Base-by-base conservation (phyloP, 2,329 filamentous ascomycete genomes). In the Trichoderma simmonsii region DNA sequence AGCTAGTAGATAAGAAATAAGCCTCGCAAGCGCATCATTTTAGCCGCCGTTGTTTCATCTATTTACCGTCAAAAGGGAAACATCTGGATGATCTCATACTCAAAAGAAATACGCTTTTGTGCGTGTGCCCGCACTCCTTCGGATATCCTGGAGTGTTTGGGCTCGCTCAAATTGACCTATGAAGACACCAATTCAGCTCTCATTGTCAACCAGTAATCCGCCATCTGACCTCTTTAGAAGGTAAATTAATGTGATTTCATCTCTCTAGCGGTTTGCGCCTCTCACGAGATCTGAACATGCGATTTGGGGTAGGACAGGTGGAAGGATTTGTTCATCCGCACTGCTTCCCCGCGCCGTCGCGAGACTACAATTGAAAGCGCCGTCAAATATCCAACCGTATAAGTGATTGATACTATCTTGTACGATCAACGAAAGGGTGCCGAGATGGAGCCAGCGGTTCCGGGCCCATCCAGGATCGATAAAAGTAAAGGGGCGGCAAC, bases 401-500 rank as follows among this genome's bases (percentile, higher is more conserved):
- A 62, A 54, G 67, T 70, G 28, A 54, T 21, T 21, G 24, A 15
- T 34, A 2, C 18, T 9, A 12, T n/a, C 21, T 6, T 14, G 7
- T 21, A 32, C 26, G 32, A 51, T n/a, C 21, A 39, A 24, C 57
- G n/a, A 43, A 30, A 62, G 36, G 21, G 39, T 26, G 34, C 24
- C 9, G 60, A 56, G 48, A 28, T 34, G 15, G 48, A 64, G 28
- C 8, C 18, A 57, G 48, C 24, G 5, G 12, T 15, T 14, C 32
- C 48, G 8, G 60, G 51, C 30, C 39, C 57, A 6, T 36, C 39
- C 21, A 62, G 43, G 12, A 6, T 5, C 26, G 57, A 70, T 36
- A 72, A 70, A 32, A 39, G 48, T 12, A 72, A 72, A 56, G 54
- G 65, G 18, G 21, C 18, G 4, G 60, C 60, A 60, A 72, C 18